Evolutionary conservation across 257 asterid species (phyloP).

Genomic region (Anisodus acutangulus): DNA sequence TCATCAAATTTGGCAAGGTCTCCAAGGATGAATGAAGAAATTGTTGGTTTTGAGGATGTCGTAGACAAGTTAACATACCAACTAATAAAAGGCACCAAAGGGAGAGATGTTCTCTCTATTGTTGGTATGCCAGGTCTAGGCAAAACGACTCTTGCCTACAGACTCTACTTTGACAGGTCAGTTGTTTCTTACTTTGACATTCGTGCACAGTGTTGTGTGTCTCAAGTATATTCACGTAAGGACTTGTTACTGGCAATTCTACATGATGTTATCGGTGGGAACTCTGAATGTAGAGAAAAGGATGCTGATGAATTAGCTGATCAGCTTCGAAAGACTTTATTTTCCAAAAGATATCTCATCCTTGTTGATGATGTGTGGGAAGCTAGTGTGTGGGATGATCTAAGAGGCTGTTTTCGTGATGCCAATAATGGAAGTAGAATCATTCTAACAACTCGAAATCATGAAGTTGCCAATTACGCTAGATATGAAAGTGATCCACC

Average conservation of each 20-base stretch:
- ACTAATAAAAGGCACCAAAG: not conserved
- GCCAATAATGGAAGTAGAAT: constrained; percentile 26
- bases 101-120: not conserved
- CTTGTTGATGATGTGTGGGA: constrained; percentile 32
- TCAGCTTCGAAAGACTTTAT: not conserved
- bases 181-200: not conserved
- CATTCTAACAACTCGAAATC: constrained; percentile 11
- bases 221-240: constrained; percentile 24
- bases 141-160: constrained; percentile 30
- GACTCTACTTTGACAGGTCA: not conserved
- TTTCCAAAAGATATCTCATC: constrained; percentile 5
- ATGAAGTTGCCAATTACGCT: constrained; percentile 19
- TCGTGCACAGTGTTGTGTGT: constrained; percentile 26
- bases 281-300: not conserved
- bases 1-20: not conserved
- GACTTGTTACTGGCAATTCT: constrained; percentile 6
- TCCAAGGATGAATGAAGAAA: not conserved
- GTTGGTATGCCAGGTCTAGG: constrained; percentile 29
- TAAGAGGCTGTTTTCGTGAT: constrained; percentile 9
- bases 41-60: constrained; percentile 19
- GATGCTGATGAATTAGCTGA: not conserved
- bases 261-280: not conserved
- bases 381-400: constrained; percentile 16
- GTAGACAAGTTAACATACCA: not conserved
- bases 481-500: not conserved